Evolutionary conservation across 768 basidiomycete species (phyloP), one percentile per base, ranked within the genome.

Genomic region (Fistulinella prunicolor): DNA sequence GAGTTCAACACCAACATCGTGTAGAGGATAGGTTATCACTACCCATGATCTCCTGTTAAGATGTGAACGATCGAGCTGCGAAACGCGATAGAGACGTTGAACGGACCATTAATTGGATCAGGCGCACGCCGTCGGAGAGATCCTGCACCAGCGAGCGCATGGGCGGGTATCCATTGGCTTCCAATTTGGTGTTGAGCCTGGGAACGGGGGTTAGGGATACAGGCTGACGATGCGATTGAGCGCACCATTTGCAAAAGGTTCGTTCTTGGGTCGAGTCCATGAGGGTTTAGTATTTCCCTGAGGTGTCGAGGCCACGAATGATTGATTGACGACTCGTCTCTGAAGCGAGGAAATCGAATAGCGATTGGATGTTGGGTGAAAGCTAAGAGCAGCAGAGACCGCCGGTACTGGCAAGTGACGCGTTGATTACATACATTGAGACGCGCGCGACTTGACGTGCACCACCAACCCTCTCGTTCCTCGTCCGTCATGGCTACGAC

Each of bases 161-260:
- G 12, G 91, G 81, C 6, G 88, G 86, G 60, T 94, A 81, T 50
- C 85, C 86, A 54, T 87, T 78, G 4, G 80, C 74, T 63, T 97
- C 94, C 24, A 99, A 79, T 65, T 95, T 94, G 9, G 94, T 91
- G 61, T 98, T 99, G 50, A 98, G 75, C 96, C 95, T 97, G 56
- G 32, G 41, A 20, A 41, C 54, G n/a, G 39, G 30, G 28, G 17
- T 19, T 19, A 35, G 30, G 40, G 30, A 38, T 46, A 17, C 13
- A 8, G 28, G 47, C 43, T 42, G 41, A 32, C 16, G 42, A 47
- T 21, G 20, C n/a, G 38, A 24, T 47, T 6, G 28, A 26, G 29
- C 56, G 51, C 53, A 93, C 92, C 92, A 94, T 81, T 93, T 93
- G 68, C 90, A 92, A 64, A 94, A 94, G 2, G 92, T 93, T 53